Evolutionary conservation across 2,329 filamentous ascomycete genomes (phyloP), one percentile per base, ranked within the genome.

Genomic region (Conoideocrella luteorostrata): DNA sequence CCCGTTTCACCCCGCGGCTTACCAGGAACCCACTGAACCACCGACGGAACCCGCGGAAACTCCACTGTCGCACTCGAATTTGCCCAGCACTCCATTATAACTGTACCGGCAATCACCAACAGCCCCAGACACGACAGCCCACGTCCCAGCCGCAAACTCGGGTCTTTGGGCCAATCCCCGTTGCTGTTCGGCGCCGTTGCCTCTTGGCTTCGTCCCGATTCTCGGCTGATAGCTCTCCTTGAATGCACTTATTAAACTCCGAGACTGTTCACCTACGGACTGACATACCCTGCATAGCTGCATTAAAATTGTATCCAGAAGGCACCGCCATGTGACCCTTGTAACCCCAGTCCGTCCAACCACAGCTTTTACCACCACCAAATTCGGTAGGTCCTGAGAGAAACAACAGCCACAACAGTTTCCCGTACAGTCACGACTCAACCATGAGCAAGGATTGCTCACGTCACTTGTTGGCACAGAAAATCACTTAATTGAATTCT

Each of bases 31-130:
- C 36, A 35, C 35, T 30, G 35, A 39, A 21, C 35, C 26, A 21
- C 44, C 44, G 45, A 47, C 32, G 39, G 42, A 43, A 47, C 43
- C 45, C 47, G 47, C 36, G 32, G 39, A 39, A 29, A 21, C 33
- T 34, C 28, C 28, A 35, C 32, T 35, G 29, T 11, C 36, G n/a
- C 20, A 15, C 33, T 15, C n/a, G n/a, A n/a, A n/a, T n/a, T n/a
- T n/a, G n/a, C n/a, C n/a, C n/a, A n/a, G n/a, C n/a, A n/a, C n/a
- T n/a, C n/a, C n/a, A n/a, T n/a, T n/a, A n/a, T n/a, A n/a, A n/a
- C n/a, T n/a, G n/a, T n/a, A n/a, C n/a, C n/a, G n/a, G n/a, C n/a
- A n/a, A n/a, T n/a, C n/a, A n/a, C n/a, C n/a, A n/a, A n/a, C n/a
- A n/a, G n/a, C n/a, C n/a, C n/a, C n/a, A n/a, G n/a, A n/a, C n/a